Percentiles rank a stretch among this genome's conserved stretches.
phyloP scores from a whole-genome alignment of 1,284 basidiomycete genomes.

The Papiliotrema fonsecae region DNA sequence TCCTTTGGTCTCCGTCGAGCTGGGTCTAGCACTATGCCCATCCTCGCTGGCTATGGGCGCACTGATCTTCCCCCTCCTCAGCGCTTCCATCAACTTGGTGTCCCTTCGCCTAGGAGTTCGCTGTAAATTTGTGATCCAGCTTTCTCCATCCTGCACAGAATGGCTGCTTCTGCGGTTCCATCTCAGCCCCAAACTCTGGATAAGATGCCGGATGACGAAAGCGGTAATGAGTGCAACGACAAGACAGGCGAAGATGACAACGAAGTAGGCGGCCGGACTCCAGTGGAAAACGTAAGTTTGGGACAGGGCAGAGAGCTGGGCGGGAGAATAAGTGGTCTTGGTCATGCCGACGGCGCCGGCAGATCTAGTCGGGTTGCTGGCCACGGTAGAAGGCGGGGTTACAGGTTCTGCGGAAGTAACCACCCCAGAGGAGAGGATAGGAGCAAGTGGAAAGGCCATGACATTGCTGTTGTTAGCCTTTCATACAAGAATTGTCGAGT shows the following conservation, averaged over 20 bases:
- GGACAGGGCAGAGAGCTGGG: slow-evolving; percentile 14
- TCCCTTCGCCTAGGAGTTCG: slow-evolving; percentile 6
- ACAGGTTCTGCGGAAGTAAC: no score
- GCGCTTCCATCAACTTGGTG: slow-evolving; percentile 17
- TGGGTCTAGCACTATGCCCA: slow-evolving; percentile 7
- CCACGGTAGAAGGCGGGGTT: neutral
- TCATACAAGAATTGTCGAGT: no score
- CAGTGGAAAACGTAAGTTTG: slow-evolving; percentile 18
- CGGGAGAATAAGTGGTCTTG: slow-evolving; percentile 8
- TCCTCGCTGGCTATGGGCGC: slow-evolving; percentile 12
- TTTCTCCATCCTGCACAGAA: slow-evolving; percentile 5
- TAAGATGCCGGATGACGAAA: neutral
- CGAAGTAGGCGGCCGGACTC: slow-evolving; percentile 22
- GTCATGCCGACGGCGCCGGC: slow-evolving; percentile 6
- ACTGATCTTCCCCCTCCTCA: slow-evolving; percentile 18
- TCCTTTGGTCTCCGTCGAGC: neutral
- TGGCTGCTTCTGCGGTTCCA: neutral
- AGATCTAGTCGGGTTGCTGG: neutral
- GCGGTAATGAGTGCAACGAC: slow-evolving; percentile 1
- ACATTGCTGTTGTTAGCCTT: no score
- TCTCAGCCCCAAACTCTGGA: neutral
- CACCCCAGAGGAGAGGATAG: no score
- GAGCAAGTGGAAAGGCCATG: no score
- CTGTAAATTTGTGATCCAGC: neutral
- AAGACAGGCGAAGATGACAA: slow-evolving; percentile 17